Base-by-base conservation (phyloP, 345 rosid genomes). In the Combretum micranthum region DNA sequence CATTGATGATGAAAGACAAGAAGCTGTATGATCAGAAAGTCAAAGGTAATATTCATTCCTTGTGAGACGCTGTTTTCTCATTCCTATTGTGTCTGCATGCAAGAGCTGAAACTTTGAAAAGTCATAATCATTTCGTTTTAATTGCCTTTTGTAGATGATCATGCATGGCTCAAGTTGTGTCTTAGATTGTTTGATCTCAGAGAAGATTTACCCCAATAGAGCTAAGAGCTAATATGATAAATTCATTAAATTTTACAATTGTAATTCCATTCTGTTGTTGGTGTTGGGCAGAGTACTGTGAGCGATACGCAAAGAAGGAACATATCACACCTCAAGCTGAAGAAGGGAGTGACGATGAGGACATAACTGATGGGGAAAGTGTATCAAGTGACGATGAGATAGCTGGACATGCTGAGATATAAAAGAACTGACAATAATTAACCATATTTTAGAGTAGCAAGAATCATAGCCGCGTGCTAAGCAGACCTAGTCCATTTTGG, bases 1-100 rank as follows among this genome's bases (percentile, higher is more conserved):
- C 88, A 18, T 68, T 85, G 68, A 78, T 85, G 92, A 75, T 85
- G 81, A 82, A 77, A 67, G 88, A 85, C 62, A 67, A 60, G 53
- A 72, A 72, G 59, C 75, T 70, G 53, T 85, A 85, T 53, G 92
- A 85, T 64, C 77, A 78, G 62, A 85, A 77, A 76, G 92, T 85
- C 55, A 80, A 75, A 85, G 92, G 86, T 85, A 46, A 65, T 42
- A 39, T 53, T 53, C 32, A 54, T 62, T 25, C 47, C 39, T 32
- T 32, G 39, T 32, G 39, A 32, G 39, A 13, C 46, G 19, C 39
- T 11, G 20, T 48, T 12, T 14, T 11, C 55, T 50, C 4, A 14
- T 20, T 42, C 4, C 59, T 13, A n/a, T n/a, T n/a, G n/a, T n/a
- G n/a, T 12, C 10, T 32, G 39, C 39, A 32, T 32, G 39, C 9